Evolutionary conservation across 768 basidiomycete species (phyloP).

Genomic region (Lyophyllum decastes): DNA sequence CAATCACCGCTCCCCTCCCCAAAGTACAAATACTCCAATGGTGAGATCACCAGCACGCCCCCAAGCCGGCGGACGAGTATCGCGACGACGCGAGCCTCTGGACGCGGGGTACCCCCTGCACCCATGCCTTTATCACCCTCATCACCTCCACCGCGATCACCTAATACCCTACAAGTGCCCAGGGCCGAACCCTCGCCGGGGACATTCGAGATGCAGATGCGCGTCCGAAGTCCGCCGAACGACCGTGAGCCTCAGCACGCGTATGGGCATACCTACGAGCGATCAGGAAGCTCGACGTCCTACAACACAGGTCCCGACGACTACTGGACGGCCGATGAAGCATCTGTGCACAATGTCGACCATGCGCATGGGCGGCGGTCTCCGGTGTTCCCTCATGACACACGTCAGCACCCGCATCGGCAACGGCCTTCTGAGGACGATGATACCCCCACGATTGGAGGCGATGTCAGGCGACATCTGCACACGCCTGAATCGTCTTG

Average conservation of each 20-base stretch:
- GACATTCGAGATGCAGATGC: conserved; percentile 17
- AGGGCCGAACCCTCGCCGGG: conserved; percentile 7
- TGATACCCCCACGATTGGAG: conserved; percentile 29
- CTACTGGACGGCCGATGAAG: conserved; percentile 33
- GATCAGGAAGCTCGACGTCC: conserved; percentile 41
- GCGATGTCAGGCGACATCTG: conserved; percentile 16
- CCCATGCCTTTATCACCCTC: conserved; percentile 27
- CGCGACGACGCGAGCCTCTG: conserved; percentile 28
- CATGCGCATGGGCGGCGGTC: background rate
- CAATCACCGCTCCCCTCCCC: conserved; percentile 62
- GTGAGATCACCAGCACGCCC: conserved; percentile 45
- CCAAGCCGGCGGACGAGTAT: conserved; percentile 41
- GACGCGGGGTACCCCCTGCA: conserved; percentile 18
- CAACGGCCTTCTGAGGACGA: conserved; percentile 27
- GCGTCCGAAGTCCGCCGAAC: conserved; percentile 27
- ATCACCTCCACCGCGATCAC: conserved; percentile 23
- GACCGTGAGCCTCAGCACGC: conserved; percentile 8
- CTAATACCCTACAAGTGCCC: conserved; percentile 18
- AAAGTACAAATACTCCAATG: conserved; percentile 44
- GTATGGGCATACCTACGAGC: conserved; percentile 21
- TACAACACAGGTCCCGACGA: conserved; percentile 48
- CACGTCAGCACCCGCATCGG: background rate
- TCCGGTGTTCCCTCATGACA: background rate
- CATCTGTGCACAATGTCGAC: background rate
- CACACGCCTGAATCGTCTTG: conserved; percentile 30